phyloP scores from a whole-genome alignment of 2,329 filamentous ascomycete species.

The Pseudogymnoascus pannorum region DNA sequence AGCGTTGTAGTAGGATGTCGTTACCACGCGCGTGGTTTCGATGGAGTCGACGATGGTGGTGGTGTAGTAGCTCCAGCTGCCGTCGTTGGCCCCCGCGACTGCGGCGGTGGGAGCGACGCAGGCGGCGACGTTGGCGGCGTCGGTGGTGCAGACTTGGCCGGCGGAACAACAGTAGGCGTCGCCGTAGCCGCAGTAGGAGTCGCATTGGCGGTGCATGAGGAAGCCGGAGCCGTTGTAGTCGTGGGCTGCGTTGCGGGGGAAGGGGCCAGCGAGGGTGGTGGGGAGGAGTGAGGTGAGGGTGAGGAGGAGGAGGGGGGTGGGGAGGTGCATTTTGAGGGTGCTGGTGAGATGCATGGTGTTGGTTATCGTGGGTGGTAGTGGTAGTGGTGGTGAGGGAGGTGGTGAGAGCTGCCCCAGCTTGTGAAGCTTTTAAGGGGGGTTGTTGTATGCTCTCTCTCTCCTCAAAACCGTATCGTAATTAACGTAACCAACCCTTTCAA shows the following conservation, averaged over 20 bases:
- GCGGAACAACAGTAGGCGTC: constrained; percentile 49
- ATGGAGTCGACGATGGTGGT: constrained; percentile 46
- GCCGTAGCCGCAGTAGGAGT: constrained; percentile 45
- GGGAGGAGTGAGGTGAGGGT: too few species aligned
- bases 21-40: constrained; percentile 47
- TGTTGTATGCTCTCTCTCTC: neutral
- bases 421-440: neutral
- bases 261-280: constrained; percentile 39
- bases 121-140: constrained; percentile 39
- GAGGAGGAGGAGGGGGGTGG: constrained; percentile 32
- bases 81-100: constrained; percentile 35
- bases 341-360: constrained; percentile 30
- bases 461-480: neutral
- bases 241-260: constrained; percentile 42
- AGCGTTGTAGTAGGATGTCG: constrained; percentile 43
- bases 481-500: neutral
- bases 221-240: constrained; percentile 39
- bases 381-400: constrained; percentile 13
- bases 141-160: constrained; percentile 45
- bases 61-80: constrained; percentile 26
- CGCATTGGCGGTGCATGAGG: constrained; percentile 43
- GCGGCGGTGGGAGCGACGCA: constrained; percentile 34
- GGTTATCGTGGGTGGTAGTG: neutral
- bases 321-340: constrained; percentile 22
- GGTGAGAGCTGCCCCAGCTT: neutral